Base-by-base conservation (phyloP, 2,329 filamentous ascomycete species). In the Ophioceras dolichostomum region DNA sequence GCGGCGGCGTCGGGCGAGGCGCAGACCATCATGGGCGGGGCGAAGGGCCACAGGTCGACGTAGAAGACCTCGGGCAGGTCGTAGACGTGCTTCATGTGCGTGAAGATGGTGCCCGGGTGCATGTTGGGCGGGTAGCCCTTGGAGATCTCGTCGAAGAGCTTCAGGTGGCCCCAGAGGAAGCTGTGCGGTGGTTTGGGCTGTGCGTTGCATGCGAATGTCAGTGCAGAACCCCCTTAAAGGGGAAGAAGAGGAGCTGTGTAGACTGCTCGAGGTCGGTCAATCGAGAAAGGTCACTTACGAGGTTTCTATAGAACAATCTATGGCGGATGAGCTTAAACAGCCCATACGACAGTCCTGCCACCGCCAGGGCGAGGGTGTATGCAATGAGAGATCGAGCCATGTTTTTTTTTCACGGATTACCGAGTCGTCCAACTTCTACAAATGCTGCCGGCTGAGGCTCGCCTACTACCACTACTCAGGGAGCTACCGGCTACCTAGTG, bases 21-120 rank as follows among this genome's bases (percentile, higher is more conserved):
- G 36, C 42, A 37, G n/a, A 42, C 34, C 33, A 47, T 24, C 28
- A 47, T 36, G 7, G 45, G 43, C 37, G 38, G 32, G 10, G 32
- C 29, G 5, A 39, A 22, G 4, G 43, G 43, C 43, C 43, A 45
- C 20, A 42, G n/a, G 24, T 45, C 43, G 24, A 45, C 22, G 39
- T 43, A 45, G 24, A 33, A 38, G 30, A 38, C 26, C 14, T 38
- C 29, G 5, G 29, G 36, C 21, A 38, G 30, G 21, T 13, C 5
- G 30, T 36, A 36, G 22, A 14, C 19, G 5, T 19, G 28, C 7
- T 16, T 14, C 27, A 37, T n/a, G 13, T 32, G 17, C 17, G 36
- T 37, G 6, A 32, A 24, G 7, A 37, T 19, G 6, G 17, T 13
- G 27, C 24, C 21, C 12, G 36, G 28, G 28, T 37, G 36, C 18